phyloP scores from a whole-genome alignment of 106 monocot genomes.

The Ottelia alismoides region DNA sequence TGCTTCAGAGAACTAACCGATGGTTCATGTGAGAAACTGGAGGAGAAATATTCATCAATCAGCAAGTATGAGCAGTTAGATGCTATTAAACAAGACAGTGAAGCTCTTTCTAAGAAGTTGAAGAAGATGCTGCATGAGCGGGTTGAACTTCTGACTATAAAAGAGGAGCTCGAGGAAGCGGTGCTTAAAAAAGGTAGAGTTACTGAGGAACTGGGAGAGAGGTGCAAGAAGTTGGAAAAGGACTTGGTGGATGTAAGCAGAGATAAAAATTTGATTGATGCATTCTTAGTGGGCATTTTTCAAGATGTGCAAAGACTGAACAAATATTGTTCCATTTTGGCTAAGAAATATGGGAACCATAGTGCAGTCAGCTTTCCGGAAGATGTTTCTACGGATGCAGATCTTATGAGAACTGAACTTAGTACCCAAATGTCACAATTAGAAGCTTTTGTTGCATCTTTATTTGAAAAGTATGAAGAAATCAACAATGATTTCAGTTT shows the following conservation, averaged over 20 bases:
- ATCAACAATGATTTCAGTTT: conserved; percentile 38
- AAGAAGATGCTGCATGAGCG: conserved; percentile 41
- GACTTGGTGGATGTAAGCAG: conserved; percentile 23
- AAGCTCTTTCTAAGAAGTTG: conserved; percentile 24
- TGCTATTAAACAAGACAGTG: conserved; percentile 15
- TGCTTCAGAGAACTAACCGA: conserved; percentile 23
- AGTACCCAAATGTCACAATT: conserved; percentile 31
- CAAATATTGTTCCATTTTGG: conserved; percentile 34
- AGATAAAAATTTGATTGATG: conserved; percentile 32
- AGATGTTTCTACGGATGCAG: not conserved
- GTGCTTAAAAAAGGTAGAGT: conserved; percentile 29
- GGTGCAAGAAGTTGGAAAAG: conserved; percentile 24
- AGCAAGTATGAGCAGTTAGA: conserved; percentile 21
- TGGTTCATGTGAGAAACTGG: conserved; percentile 15
- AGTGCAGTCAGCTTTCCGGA: conserved; percentile 7
- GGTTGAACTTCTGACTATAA: conserved; percentile 22
- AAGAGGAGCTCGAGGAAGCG: conserved; percentile 36
- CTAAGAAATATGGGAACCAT: conserved; percentile 24
- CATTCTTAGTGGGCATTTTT: conserved; percentile 24
- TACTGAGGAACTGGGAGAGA: conserved; percentile 41
- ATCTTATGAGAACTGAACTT: not conserved
- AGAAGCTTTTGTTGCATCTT: conserved; percentile 41
- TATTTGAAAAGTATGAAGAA: conserved; percentile 37
- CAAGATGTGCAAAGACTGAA: conserved; percentile 34
- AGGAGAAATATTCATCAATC: conserved; percentile 3